These are phyloP conservation scores for Aspergillus pseudoglaucus DNA, from an alignment of 2,329 filamentous ascomycete genomes.

Conservation along the genomic window DNA sequence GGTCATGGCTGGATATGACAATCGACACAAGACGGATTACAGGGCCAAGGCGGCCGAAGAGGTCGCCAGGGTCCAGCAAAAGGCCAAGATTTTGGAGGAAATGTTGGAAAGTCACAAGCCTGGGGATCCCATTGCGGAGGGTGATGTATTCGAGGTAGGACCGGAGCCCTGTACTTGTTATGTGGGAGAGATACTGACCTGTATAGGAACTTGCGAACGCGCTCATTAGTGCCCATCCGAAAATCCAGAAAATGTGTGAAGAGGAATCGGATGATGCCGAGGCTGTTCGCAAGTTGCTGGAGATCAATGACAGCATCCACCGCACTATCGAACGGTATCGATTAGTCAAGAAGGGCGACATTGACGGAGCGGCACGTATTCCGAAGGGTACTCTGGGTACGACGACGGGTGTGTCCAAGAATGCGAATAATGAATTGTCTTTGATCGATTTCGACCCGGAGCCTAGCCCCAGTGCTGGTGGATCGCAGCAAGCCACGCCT, in stretches of 20 bases:
- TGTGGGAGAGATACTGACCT: conserved; percentile 3
- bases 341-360: conserved; percentile 89
- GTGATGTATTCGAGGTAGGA: conserved; percentile 60
- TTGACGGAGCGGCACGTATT: conserved; percentile 75
- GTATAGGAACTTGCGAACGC: conserved; percentile 74
- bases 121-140: conserved; percentile 69
- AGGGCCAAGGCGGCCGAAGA: conserved; percentile 96
- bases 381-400: conserved; percentile 71
- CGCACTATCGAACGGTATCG: conserved; percentile 93
- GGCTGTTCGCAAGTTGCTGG: conserved; percentile 87
- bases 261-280: conserved; percentile 96
- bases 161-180: background rate
- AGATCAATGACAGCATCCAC: conserved; percentile 99
- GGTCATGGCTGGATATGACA: conserved; percentile 97
- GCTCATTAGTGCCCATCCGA: conserved; percentile 88
- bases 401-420: conserved; percentile 58
- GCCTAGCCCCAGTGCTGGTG: conserved; percentile 40
- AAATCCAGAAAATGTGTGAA: conserved; percentile 99
- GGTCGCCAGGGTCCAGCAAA: conserved; percentile 89
- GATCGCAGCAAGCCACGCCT: conserved; percentile 37
- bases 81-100: conserved; percentile 85
- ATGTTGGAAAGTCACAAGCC: conserved; percentile 77
- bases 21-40: conserved; percentile 92
- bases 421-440: conserved; percentile 72
- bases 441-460: conserved; percentile 81